Percentiles rank a stretch among this genome's conserved stretches.
phyloP scores from a whole-genome alignment of 345 rosid species.

The Populus simonii region DNA sequence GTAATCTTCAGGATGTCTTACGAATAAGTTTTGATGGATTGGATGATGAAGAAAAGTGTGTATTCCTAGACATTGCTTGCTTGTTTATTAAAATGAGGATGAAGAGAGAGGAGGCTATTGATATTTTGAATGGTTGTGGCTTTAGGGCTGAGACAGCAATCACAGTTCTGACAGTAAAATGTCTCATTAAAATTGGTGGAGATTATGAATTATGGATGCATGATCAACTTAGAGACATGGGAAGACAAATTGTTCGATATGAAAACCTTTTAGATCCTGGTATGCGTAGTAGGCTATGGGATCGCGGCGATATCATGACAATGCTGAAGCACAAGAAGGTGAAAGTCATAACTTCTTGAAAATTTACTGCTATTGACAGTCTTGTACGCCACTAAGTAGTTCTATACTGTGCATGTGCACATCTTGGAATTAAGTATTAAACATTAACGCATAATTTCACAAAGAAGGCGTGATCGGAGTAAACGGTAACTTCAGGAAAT shows the following conservation, averaged over 20 bases:
- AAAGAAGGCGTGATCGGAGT: too few relatives aligned
- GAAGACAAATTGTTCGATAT: conserved; percentile 44
- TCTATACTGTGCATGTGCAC: too few relatives aligned
- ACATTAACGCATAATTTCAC: too few relatives aligned
- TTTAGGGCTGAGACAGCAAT: conserved; percentile 46
- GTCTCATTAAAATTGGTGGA: conserved; percentile 44
- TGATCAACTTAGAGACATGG: conserved; percentile 81
- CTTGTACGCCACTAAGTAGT: too few relatives aligned
- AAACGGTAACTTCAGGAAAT: too few relatives aligned
- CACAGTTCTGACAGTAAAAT: conserved; percentile 42
- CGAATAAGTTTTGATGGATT: conserved; percentile 54
- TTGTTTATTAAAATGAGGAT: conserved; percentile 44
- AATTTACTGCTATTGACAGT: neutral
- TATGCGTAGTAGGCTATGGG: conserved; percentile 64
- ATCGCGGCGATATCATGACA: conserved; percentile 42
- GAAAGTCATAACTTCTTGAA: neutral
- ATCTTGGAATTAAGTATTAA: too few relatives aligned
- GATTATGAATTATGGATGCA: conserved; percentile 55
- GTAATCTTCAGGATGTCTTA: conserved; percentile 40
- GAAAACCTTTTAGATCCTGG: conserved; percentile 30
- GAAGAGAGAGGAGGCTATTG: conserved; percentile 43
- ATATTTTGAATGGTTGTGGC: conserved; percentile 58
- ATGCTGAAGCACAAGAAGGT: conserved; percentile 47
- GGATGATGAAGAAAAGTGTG: conserved; percentile 37
- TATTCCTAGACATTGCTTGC: conserved; percentile 74